Conservation (phyloP, 2,329 filamentous ascomycete genomes). For the Coniella lustricola region DNA sequence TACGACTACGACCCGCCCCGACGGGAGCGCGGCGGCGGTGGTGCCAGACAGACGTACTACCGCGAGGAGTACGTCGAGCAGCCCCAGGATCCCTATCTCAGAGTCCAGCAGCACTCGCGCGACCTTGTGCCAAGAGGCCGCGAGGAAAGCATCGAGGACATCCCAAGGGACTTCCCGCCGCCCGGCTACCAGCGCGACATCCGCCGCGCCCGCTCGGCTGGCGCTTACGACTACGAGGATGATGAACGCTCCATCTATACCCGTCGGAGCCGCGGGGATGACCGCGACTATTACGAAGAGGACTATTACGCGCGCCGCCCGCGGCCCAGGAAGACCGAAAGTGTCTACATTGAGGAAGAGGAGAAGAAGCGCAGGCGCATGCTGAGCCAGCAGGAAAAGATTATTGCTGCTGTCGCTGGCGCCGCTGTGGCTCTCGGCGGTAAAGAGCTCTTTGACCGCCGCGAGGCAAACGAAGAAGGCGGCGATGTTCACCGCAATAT, state of each 20-base stretch:
- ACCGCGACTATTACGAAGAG: conserved; percentile 36
- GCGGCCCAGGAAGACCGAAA: conserved; percentile 45
- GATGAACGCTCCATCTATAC: conserved; percentile 28
- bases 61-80: conserved; percentile 52
- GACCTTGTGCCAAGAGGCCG: conserved; percentile 53
- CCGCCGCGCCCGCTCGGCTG: conserved; percentile 58
- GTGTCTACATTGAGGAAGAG: conserved; percentile 52
- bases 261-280: conserved; percentile 26
- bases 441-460: conserved; percentile 60
- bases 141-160: conserved; percentile 75
- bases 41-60: conserved; percentile 36
- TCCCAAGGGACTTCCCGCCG: conserved; percentile 77
- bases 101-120: conserved; percentile 36
- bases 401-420: conserved; percentile 58
- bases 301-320: conserved; percentile 41
- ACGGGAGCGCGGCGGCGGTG: conserved; percentile 35
- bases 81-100: conserved; percentile 41
- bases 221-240: conserved; percentile 55
- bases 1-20: conserved; percentile 49
- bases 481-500: conserved; percentile 49
- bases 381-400: conserved; percentile 57
- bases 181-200: conserved; percentile 47
- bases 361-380: conserved; percentile 42
- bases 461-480: conserved; percentile 46
- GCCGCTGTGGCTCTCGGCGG: conserved; percentile 58